A percentile compares a stretch with the other conserved stretches of the same genome.
Conservation (phyloP, 75 land plant species). For the Selaginella tamariscina region DNA sequence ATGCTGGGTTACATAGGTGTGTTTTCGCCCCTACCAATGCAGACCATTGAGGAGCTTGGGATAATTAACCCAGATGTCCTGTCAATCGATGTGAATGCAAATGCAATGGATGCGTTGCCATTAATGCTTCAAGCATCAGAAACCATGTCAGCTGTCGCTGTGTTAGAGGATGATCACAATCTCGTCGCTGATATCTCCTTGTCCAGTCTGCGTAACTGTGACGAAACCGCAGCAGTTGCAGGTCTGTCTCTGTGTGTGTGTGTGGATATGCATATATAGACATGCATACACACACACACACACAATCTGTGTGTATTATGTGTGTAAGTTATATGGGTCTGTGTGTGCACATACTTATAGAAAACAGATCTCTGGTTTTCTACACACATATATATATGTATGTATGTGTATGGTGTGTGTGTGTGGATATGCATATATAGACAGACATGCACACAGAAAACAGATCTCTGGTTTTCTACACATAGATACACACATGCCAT, state of each 20-base stretch:
- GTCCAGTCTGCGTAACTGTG: constrained; percentile 28
- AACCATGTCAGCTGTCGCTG: constrained; percentile 52
- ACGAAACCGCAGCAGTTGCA: constrained; percentile 55
- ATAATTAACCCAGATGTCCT: constrained; percentile 34
- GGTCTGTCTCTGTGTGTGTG: constrained; percentile 53
- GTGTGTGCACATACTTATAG: no score
- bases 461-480: no score
- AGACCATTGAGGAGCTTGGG: constrained; percentile 50
- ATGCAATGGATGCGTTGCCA: constrained; percentile 35
- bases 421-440: no score
- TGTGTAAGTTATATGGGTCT: no score
- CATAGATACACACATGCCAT: no score
- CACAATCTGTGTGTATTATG: no score
- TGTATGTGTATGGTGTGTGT: no score
- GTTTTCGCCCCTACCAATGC: constrained; percentile 54
- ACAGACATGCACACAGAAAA: no score
- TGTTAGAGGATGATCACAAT: constrained; percentile 24
- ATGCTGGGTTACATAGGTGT: constrained; percentile 50
- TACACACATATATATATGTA: no score
- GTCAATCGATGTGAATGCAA: constrained; percentile 30
- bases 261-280: no score
- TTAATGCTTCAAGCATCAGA: constrained; percentile 30
- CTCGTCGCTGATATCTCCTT: constrained; percentile 72
- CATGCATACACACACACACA: no score
- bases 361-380: no score